These are phyloP conservation scores for Fraxinus quadrangulata DNA, from an alignment of 257 asterid genomes.

Conservation along the genomic window DNA sequence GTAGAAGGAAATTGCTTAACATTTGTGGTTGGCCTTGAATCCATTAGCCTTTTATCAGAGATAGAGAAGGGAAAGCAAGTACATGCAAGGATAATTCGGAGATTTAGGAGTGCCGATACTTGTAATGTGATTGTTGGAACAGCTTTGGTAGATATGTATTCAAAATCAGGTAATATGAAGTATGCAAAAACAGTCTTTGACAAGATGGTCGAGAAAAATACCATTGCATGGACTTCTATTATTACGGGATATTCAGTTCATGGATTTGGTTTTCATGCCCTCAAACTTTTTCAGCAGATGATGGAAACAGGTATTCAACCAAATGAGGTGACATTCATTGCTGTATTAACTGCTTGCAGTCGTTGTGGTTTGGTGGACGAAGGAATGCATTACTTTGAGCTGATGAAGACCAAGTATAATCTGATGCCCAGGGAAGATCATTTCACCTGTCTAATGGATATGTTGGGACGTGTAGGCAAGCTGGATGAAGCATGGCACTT, in stretches of 20 bases:
- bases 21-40: slow-evolving; percentile 45
- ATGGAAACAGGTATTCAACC: slow-evolving; percentile 34
- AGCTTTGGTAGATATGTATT: slow-evolving; percentile 51
- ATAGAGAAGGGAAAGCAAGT: slow-evolving; percentile 43
- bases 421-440: slow-evolving; percentile 38
- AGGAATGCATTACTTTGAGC: slow-evolving; percentile 41
- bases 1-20: slow-evolving; percentile 41
- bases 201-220: slow-evolving; percentile 40
- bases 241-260: slow-evolving; percentile 41
- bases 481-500: slow-evolving; percentile 47
- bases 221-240: slow-evolving; percentile 43
- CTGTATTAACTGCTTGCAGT: slow-evolving; percentile 46
- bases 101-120: slow-evolving; percentile 20
- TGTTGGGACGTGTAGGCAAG: slow-evolving; percentile 47
- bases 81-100: slow-evolving; percentile 41
- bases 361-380: slow-evolving; percentile 41
- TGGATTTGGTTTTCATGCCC: slow-evolving; percentile 38
- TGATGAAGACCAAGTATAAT: slow-evolving; percentile 32
- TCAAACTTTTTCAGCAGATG: slow-evolving; percentile 36
- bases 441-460: slow-evolving; percentile 43
- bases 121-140: slow-evolving; percentile 42
- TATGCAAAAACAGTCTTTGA: slow-evolving; percentile 34
- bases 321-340: slow-evolving; percentile 43
- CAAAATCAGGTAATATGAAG: slow-evolving; percentile 39
- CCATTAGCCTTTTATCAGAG: slow-evolving; percentile 39